Evolutionary conservation across 768 basidiomycete species (phyloP).

Genomic region (Lactarius psammicola): DNA sequence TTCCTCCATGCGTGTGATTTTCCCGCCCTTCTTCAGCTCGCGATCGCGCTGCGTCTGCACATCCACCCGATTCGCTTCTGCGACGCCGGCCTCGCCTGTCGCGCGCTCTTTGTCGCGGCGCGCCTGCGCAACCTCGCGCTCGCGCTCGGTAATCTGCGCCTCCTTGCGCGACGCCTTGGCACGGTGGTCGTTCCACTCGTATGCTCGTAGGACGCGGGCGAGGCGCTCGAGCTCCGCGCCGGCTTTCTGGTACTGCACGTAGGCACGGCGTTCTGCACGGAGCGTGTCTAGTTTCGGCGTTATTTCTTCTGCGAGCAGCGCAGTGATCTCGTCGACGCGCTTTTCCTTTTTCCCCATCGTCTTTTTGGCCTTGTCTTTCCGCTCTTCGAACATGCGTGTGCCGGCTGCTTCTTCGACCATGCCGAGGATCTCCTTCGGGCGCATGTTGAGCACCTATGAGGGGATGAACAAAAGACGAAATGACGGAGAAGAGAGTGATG

Average conservation of each 20-base stretch:
- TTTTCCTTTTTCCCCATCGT: slow-evolving; percentile 98
- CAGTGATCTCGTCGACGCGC: slow-evolving; percentile 83
- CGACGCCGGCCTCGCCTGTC: slow-evolving; percentile 53
- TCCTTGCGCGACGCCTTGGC: slow-evolving; percentile 55
- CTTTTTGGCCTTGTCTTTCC: slow-evolving; percentile 93
- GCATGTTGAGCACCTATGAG: slow-evolving; percentile 88
- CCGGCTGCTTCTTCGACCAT: slow-evolving; percentile 99
- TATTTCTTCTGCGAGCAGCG: slow-evolving; percentile 84
- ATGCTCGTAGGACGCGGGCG: slow-evolving; percentile 77
- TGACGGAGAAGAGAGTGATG: background rate
- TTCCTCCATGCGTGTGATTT: slow-evolving; percentile 81
- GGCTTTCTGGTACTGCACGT: slow-evolving; percentile 87
- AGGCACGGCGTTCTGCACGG: slow-evolving; percentile 83
- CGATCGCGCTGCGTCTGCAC: slow-evolving; percentile 77
- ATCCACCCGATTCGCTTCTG: slow-evolving; percentile 62
- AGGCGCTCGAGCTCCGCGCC: slow-evolving; percentile 85
- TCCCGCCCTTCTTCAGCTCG: slow-evolving; percentile 92
- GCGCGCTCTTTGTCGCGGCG: slow-evolving; percentile 52
- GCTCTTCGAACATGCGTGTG: slow-evolving; percentile 98
- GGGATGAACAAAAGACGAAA: background rate
- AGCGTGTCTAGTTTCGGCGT: slow-evolving; percentile 91
- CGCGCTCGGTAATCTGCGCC: slow-evolving; percentile 50
- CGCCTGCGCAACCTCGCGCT: slow-evolving; percentile 46
- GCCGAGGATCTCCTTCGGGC: slow-evolving; percentile 93
- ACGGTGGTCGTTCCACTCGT: slow-evolving; percentile 75